Percentiles rank a stretch among this genome's conserved stretches.
Conservation (phyloP, 768 basidiomycete species). For the Suillus subalutaceus region DNA sequence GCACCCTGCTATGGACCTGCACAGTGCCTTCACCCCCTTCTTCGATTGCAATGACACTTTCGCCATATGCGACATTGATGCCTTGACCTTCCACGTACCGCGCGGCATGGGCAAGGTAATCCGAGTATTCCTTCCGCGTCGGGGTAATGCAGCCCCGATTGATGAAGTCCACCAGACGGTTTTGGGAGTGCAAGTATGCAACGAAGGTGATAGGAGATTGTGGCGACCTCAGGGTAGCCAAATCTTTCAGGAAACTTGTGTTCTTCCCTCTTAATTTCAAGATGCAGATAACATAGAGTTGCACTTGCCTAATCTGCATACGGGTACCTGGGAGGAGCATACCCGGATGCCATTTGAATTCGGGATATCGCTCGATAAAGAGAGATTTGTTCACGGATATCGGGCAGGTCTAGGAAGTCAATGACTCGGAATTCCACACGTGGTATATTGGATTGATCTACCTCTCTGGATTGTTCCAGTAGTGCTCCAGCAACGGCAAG, state of each 20-base stretch:
- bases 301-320: slow-evolving; percentile 54
- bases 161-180: slow-evolving; percentile 53
- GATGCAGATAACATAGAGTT: background rate
- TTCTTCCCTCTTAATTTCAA: slow-evolving; percentile 13
- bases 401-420: slow-evolving; percentile 12
- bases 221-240: slow-evolving; percentile 54
- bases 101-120: slow-evolving; percentile 58
- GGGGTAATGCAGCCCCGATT: slow-evolving; percentile 55
- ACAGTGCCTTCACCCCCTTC: slow-evolving; percentile 38
- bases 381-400: slow-evolving; percentile 35
- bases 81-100: slow-evolving; percentile 45
- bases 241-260: slow-evolving; percentile 53
- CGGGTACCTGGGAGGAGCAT: slow-evolving; percentile 54
- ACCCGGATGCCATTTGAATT: slow-evolving; percentile 58
- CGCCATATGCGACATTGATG: slow-evolving; percentile 46
- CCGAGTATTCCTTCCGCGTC: slow-evolving; percentile 54
- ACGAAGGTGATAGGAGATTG: slow-evolving; percentile 55
- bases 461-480: slow-evolving; percentile 42
- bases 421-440: slow-evolving; percentile 8
- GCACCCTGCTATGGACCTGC: slow-evolving; percentile 39
- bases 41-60: slow-evolving; percentile 46
- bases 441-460: slow-evolving; percentile 9
- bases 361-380: slow-evolving; percentile 51
- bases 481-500: slow-evolving; percentile 53
- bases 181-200: slow-evolving; percentile 52